Conservation (phyloP, 176 grass and related monocot species). For the bread wheat (Triticum aestivum) region DNA sequence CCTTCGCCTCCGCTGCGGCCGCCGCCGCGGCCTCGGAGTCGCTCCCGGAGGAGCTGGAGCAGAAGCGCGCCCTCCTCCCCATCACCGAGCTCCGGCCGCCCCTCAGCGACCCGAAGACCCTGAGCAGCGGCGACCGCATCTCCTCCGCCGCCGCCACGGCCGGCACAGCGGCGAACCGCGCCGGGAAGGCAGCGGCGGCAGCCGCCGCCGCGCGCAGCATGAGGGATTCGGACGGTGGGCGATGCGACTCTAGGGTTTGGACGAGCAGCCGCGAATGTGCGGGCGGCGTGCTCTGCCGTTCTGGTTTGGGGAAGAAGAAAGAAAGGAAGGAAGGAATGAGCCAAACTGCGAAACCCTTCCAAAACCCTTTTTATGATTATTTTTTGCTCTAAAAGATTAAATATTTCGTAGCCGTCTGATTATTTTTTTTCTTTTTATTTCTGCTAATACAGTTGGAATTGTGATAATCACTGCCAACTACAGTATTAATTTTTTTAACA, state of each 20-base stretch:
- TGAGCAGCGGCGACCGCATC: constrained; percentile 61
- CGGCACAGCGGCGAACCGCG: constrained; percentile 46
- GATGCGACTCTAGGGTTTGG: constrained; percentile 43
- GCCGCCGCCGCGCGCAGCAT: constrained; percentile 53
- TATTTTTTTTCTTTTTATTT: no score
- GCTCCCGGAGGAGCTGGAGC: constrained; percentile 48
- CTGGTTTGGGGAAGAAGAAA: constrained; percentile 46
- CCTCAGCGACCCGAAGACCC: constrained; percentile 53
- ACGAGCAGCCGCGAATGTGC: not conserved
- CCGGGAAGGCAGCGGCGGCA: constrained; percentile 40
- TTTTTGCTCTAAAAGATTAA: not conserved
- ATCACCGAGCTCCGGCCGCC: constrained; percentile 22
- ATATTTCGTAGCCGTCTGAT: not conserved
- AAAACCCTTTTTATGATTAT: constrained; percentile 50
- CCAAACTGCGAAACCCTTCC: constrained; percentile 57
- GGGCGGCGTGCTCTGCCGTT: not conserved
- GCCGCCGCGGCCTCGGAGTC: constrained; percentile 45
- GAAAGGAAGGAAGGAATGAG: not conserved
- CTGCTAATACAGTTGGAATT: no score
- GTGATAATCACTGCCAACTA: no score
- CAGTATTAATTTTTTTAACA: no score
- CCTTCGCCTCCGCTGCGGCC: constrained; percentile 36
- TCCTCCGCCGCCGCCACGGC: constrained; percentile 42
- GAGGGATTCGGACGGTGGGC: not conserved
- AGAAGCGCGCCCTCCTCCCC: constrained; percentile 58